These are phyloP conservation scores for Schwanniomyces etchellsii DNA, from an alignment of 1,139 yeast genomes.

Conservation along the genomic window DNA sequence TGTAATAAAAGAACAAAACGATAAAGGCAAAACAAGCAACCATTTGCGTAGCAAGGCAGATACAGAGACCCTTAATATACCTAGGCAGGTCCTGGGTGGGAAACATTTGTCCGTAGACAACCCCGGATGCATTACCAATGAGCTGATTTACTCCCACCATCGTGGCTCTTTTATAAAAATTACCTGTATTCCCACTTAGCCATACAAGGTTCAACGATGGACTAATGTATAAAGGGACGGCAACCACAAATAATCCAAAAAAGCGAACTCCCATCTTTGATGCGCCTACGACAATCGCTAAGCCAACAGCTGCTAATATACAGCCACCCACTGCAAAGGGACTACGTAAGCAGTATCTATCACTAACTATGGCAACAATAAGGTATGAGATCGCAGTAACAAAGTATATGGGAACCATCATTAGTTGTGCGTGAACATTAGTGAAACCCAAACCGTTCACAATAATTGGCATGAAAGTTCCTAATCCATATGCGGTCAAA, in stretches of 20 bases:
- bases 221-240: slow-evolving; percentile 30
- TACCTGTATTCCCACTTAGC: slow-evolving; percentile 40
- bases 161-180: slow-evolving; percentile 40
- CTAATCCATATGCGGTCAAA: slow-evolving; percentile 40
- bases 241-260: slow-evolving; percentile 42
- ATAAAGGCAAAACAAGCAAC: slow-evolving; percentile 3
- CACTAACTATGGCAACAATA: slow-evolving; percentile 34
- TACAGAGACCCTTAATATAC: slow-evolving; percentile 4
- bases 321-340: slow-evolving; percentile 16
- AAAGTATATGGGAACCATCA: slow-evolving; percentile 46
- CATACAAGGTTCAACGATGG: slow-evolving; percentile 41
- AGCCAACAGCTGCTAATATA: slow-evolving; percentile 32
- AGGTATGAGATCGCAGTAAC: slow-evolving; percentile 35
- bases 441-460: slow-evolving; percentile 41
- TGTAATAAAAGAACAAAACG: slow-evolving; percentile 3
- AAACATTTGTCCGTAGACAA: slow-evolving; percentile 34
- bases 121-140: slow-evolving; percentile 41
- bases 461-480: slow-evolving; percentile 44
- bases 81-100: slow-evolving; percentile 4
- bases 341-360: slow-evolving; percentile 15
- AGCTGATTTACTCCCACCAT: slow-evolving; percentile 39
- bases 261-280: slow-evolving; percentile 31
- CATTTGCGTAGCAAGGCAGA: slow-evolving; percentile 4
- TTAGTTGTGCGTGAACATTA: slow-evolving; percentile 36
- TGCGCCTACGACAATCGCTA: slow-evolving; percentile 26